Evolutionary conservation across 192 early-diverging fungal genomes (phyloP), one percentile per base, ranked within the genome.

Genomic region (Kappamyces sp.): DNA sequence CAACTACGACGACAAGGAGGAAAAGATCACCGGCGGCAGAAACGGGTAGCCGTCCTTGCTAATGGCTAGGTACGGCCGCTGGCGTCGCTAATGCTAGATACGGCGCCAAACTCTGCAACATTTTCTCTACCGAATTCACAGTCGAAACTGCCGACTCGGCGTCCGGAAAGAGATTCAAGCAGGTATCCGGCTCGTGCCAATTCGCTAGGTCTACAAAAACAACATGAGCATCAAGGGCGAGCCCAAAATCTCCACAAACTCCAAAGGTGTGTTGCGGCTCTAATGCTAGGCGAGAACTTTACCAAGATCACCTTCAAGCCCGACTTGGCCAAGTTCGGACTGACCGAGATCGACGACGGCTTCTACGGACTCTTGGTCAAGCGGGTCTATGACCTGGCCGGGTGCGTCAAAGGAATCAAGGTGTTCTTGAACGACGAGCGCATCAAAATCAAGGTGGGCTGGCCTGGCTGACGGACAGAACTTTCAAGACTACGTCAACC

Each of bases 301-400:
- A 96, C 96, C 1, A 77, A 75, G 66, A 94, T 99, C 65, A 88
- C 91, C 3, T 99, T 99, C 68, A 89, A 87, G 49, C 96, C 96
- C 0, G 96, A 99, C 71, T 79, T 96, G 59, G 67, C 51, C 50
- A 88, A 90, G 65, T 99, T 99, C 69, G 80, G 81, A n/a, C 90
- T 98, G 91, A 60, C 76, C 2, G 63, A 69, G 29, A 76, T 99
- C 49, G 90, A 96, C 67, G 85, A 84, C 45, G 94, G 94, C 63
- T 78, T 91, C 45, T 77, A 83, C n/a, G 83, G 90, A 0, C 70
- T 99, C 45, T 80, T 93, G 35, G 89, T 88, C 46, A 94, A 93
- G 74, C 86, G 96, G 46, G 90, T 88, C 2, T 94, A 91, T 68
- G 96, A 99, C 64, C 57, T 96, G 73, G 94, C 93, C 3, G 96